Percentiles rank a stretch among this genome's conserved stretches.
phyloP scores from a whole-genome alignment of 805 yeast genomes.

The Yamadazyma kitorensis region DNA sequence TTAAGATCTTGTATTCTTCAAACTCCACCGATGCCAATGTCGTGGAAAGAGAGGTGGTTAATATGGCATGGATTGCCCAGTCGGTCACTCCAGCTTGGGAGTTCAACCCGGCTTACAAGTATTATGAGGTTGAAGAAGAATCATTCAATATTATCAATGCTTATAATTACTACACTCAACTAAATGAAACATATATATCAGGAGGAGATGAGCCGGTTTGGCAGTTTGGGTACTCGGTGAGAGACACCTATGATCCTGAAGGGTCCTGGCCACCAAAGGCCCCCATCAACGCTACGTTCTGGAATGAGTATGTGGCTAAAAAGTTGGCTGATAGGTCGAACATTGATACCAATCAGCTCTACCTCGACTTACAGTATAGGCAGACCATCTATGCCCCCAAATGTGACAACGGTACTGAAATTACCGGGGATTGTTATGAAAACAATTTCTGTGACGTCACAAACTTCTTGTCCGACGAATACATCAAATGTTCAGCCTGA shows the following conservation, averaged over 20 bases:
- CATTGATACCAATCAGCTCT: conserved; percentile 46
- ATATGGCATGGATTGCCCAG: conserved; percentile 63
- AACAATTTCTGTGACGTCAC: conserved; percentile 20
- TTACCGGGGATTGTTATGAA: conserved; percentile 19
- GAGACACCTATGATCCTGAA: conserved; percentile 52
- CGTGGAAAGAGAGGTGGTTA: conserved; percentile 44
- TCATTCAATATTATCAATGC: conserved; percentile 62
- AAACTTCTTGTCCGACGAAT: conserved; percentile 10
- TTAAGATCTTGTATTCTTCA: conserved; percentile 53
- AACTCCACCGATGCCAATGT: conserved; percentile 39
- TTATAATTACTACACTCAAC: conserved; percentile 55
- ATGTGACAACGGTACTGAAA: conserved; percentile 33
- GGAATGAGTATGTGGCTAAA: conserved; percentile 41
- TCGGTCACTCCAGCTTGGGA: conserved; percentile 61
- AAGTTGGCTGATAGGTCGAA: conserved; percentile 20
- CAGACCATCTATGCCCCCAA: conserved; percentile 52
- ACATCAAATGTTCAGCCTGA: neutral
- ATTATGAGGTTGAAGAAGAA: conserved; percentile 61
- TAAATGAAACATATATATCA: conserved; percentile 54
- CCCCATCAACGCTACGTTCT: conserved; percentile 66
- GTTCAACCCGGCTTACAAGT: conserved; percentile 70
- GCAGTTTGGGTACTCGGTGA: conserved; percentile 62
- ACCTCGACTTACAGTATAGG: conserved; percentile 50
- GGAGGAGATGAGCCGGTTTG: conserved; percentile 59
- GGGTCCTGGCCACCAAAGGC: conserved; percentile 54